Percentiles rank a stretch among this genome's conserved stretches.
phyloP scores from a whole-genome alignment of 176 grass and related monocot genomes.

The Aegilops longissima region DNA sequence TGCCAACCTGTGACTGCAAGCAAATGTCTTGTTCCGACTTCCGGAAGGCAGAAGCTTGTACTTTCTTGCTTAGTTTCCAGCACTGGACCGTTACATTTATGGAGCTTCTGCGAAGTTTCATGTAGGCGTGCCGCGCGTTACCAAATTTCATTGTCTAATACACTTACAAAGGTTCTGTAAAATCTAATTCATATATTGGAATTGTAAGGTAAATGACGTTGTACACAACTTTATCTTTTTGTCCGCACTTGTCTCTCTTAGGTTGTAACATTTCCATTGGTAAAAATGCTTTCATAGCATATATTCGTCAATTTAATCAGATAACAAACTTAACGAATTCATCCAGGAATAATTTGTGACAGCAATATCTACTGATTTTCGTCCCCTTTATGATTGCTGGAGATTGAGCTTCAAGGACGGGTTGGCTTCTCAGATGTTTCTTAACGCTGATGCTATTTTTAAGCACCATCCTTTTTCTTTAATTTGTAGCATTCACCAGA shows the following conservation, averaged over 20 bases:
- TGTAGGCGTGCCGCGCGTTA: not conserved
- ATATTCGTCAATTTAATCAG: not conserved
- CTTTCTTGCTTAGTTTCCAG: not conserved
- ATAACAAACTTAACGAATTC: not conserved
- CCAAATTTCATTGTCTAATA: not conserved
- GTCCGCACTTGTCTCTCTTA: not conserved
- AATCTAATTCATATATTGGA: conserved; percentile 2
- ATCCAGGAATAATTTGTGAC: not conserved
- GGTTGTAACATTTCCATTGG: not conserved
- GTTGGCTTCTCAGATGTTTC: not conserved
- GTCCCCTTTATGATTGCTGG: conserved; percentile 33
- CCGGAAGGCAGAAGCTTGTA: not conserved
- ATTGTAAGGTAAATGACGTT: not conserved
- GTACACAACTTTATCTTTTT: not conserved
- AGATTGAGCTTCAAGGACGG: conserved; percentile 27
- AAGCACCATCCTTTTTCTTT: not conserved
- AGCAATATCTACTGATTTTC: not conserved
- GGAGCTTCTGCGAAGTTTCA: not conserved
- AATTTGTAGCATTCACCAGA: not conserved
- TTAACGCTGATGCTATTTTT: not conserved
- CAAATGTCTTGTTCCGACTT: not conserved
- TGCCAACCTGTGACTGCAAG: not conserved
- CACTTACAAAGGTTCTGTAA: not conserved
- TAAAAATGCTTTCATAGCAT: not conserved
- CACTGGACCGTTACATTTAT: not conserved